Evolutionary conservation across 139 green algal species (phyloP).

Genomic region (Desmodesmus armatus): DNA sequence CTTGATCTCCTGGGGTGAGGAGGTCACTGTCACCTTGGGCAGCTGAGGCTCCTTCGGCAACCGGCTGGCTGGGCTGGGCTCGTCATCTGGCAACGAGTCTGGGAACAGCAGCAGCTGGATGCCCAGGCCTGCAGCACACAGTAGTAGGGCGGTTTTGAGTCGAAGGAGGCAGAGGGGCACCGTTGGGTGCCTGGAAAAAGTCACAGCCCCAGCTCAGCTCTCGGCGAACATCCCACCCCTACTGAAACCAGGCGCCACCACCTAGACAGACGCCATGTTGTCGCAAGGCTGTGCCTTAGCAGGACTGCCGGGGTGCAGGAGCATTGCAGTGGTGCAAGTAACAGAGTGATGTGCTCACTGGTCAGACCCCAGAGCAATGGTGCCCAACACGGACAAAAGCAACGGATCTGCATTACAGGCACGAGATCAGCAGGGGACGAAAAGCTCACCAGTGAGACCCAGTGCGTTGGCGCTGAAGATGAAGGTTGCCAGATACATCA

Average conservation of each 20-base stretch:
- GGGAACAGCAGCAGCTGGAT: constrained; percentile 68
- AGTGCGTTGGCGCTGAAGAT: constrained; percentile 78
- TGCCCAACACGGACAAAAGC: not conserved
- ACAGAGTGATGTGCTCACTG: not conserved
- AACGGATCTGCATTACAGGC: not conserved
- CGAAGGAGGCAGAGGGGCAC: too few relatives aligned
- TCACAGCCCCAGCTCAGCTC: not conserved
- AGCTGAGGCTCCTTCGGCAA: constrained; percentile 50
- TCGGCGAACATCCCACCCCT: not conserved
- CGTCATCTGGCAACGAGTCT: constrained; percentile 52
- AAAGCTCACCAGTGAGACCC: constrained; percentile 55
- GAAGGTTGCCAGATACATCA: constrained; percentile 80
- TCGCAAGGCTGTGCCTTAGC: too few relatives aligned
- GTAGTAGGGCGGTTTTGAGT: too few relatives aligned
- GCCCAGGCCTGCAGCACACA: constrained; percentile 50
- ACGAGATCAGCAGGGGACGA: not conserved
- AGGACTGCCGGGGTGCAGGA: too few relatives aligned
- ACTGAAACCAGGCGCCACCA: not conserved
- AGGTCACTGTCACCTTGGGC: constrained; percentile 56
- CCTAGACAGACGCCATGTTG: too few relatives aligned
- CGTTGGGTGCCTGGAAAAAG: too few relatives aligned
- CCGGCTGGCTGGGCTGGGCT: not conserved
- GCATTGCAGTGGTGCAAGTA: too few relatives aligned
- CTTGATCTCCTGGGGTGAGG: constrained; percentile 46
- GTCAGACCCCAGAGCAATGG: not conserved